A percentile compares a stretch with the other conserved stretches of the same genome.
These are phyloP conservation scores for Austroboletus niveus DNA, from an alignment of 1,284 basidiomycete genomes.

Conservation along the genomic window DNA sequence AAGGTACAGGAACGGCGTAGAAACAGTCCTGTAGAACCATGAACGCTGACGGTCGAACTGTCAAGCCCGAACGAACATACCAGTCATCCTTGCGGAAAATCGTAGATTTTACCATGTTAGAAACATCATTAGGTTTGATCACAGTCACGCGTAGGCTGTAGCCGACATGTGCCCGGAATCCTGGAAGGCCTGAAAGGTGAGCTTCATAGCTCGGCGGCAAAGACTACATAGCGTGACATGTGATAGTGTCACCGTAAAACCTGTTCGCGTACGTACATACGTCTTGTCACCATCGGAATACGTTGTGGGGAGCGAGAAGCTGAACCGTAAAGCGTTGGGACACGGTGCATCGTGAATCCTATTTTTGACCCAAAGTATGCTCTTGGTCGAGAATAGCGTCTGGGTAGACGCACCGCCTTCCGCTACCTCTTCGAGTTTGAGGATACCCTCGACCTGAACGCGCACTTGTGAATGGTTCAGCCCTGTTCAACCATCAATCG, in stretches of 20 bases:
- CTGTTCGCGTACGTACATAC: slow-evolving; percentile 47
- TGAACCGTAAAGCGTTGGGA: slow-evolving; percentile 52
- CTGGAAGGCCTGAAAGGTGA: slow-evolving; percentile 63
- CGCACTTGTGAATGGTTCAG: slow-evolving; percentile 13
- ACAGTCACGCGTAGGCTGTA: slow-evolving; percentile 52
- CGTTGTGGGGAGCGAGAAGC: slow-evolving; percentile 52
- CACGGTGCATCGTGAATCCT: slow-evolving; percentile 40
- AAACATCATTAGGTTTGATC: slow-evolving; percentile 42
- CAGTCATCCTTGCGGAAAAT: slow-evolving; percentile 46
- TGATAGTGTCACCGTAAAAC: slow-evolving; percentile 2
- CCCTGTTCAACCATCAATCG: neutral
- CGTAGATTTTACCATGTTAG: slow-evolving; percentile 43
- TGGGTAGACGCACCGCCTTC: slow-evolving; percentile 56
- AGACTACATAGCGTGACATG: slow-evolving; percentile 35
- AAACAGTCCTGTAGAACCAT: slow-evolving; percentile 42
- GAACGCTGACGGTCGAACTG: slow-evolving; percentile 5
- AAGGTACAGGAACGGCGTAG: slow-evolving; percentile 62
- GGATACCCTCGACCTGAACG: slow-evolving; percentile 55
- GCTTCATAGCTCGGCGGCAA: slow-evolving; percentile 64
- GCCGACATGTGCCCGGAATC: slow-evolving; percentile 58
- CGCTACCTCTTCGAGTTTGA: slow-evolving; percentile 61
- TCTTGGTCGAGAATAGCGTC: slow-evolving; percentile 50
- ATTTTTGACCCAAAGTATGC: slow-evolving; percentile 57
- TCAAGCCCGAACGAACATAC: slow-evolving; percentile 33
- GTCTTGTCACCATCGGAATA: slow-evolving; percentile 54